Evolutionary conservation across 306 rosid genomes (phyloP).

Genomic region (Prunus persica): DNA sequence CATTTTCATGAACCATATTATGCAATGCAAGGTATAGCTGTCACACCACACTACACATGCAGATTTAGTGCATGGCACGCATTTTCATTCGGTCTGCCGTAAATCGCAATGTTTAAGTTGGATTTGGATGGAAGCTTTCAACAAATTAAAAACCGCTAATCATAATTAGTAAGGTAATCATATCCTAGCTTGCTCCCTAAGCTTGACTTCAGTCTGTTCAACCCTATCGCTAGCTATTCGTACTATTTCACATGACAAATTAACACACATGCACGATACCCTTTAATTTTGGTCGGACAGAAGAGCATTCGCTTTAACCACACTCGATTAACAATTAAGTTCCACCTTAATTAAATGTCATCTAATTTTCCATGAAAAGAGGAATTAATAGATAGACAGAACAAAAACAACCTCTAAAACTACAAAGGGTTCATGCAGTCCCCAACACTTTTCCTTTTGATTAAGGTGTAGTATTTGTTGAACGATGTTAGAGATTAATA

Average conservation of each 20-base stretch:
- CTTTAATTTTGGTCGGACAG: background rate
- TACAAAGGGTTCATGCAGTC: no score
- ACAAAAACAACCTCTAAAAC: no score
- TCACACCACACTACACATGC: slow-evolving; percentile 19
- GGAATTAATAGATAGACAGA: no score
- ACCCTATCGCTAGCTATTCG: no score
- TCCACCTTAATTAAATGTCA: background rate
- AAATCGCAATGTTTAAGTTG: background rate
- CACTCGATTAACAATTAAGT: background rate
- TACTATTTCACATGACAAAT: background rate
- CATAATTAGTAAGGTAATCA: background rate
- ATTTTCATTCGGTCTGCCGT: slow-evolving; percentile 18
- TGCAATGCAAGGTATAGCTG: background rate
- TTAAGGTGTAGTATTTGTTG: background rate
- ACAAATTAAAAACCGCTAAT: background rate
- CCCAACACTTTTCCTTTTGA: no score
- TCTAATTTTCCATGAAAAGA: no score
- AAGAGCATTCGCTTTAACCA: background rate
- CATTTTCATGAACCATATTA: background rate
- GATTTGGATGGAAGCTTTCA: background rate
- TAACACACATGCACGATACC: background rate
- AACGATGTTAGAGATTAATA: background rate
- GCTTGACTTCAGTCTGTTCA: background rate
- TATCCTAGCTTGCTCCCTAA: background rate
- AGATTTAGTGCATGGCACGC: slow-evolving; percentile 17